Percentiles rank a stretch among this genome's conserved stretches.
Evolutionary conservation across 495 filamentous ascomycete genomes (phyloP).

Genomic region (Penicillium psychrofluorescens): DNA sequence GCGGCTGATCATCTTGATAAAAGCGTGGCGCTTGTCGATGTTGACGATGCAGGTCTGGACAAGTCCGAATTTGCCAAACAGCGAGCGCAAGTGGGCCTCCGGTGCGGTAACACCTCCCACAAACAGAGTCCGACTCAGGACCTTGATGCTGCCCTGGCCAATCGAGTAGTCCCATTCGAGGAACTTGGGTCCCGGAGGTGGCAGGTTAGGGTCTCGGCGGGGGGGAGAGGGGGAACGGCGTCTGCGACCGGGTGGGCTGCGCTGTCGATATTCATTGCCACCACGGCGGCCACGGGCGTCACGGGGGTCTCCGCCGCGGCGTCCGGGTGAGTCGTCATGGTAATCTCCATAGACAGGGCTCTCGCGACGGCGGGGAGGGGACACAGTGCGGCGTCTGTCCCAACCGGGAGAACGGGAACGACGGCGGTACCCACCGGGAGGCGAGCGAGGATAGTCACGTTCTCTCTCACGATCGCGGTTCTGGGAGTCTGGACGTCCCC

Average conservation of each 20-base stretch:
- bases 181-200: conserved; percentile 63
- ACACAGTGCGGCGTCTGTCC: conserved; percentile 55
- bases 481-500: conserved; percentile 32
- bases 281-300: conserved; percentile 45
- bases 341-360: conserved; percentile 70
- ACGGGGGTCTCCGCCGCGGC: conserved; percentile 53
- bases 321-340: conserved; percentile 51
- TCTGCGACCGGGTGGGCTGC: conserved; percentile 62
- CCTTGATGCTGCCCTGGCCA: conserved; percentile 73
- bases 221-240: conserved; percentile 55
- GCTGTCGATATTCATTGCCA: conserved; percentile 70
- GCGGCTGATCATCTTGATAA: conserved; percentile 95
- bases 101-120: conserved; percentile 90
- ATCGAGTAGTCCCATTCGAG: conserved; percentile 73
- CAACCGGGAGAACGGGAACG: conserved; percentile 72
- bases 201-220: conserved; percentile 44
- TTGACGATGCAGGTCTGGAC: conserved; percentile 98
- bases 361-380: conserved; percentile 53
- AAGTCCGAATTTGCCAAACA: conserved; percentile 71
- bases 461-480: conserved; percentile 57
- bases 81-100: conserved; percentile 68
- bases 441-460: conserved; percentile 50
- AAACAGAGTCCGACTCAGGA: conserved; percentile 90
- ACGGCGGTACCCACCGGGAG: conserved; percentile 54
- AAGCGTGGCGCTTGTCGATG: conserved; percentile 93